These are phyloP conservation scores for Cryptococcus sp. DNA, from an alignment of 1,284 basidiomycete genomes.

Conservation along the genomic window DNA sequence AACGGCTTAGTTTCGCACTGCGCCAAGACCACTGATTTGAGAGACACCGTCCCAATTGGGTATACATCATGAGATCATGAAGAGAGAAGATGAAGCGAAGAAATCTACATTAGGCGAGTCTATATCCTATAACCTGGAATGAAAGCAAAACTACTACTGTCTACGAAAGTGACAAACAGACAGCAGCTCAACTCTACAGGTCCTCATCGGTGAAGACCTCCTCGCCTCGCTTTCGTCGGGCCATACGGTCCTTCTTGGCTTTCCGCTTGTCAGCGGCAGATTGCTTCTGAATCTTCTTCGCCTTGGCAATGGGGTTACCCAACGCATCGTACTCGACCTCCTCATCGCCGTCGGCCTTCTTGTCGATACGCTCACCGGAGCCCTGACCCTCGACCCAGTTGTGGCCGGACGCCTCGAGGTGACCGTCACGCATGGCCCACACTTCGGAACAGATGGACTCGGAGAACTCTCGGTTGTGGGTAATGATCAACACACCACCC, in stretches of 20 bases:
- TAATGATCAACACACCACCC: slow-evolving; percentile 95
- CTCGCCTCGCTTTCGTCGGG: slow-evolving; percentile 61
- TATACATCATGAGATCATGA: slow-evolving; percentile 1
- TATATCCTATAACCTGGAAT: too few relatives aligned
- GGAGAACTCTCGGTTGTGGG: slow-evolving; percentile 97
- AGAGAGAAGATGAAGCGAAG: background rate
- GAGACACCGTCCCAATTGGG: background rate
- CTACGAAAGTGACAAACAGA: background rate
- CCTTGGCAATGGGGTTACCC: slow-evolving; percentile 87
- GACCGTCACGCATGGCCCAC: slow-evolving; percentile 93
- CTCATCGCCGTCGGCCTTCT: slow-evolving; percentile 83
- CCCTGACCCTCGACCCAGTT: slow-evolving; percentile 99
- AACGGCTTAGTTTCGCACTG: too few relatives aligned
- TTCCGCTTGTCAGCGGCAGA: slow-evolving; percentile 79
- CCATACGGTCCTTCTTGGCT: slow-evolving; percentile 92
- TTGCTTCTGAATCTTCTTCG: slow-evolving; percentile 80
- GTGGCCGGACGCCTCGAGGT: slow-evolving; percentile 90
- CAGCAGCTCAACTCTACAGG: slow-evolving; percentile 22
- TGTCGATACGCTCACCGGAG: slow-evolving; percentile 82
- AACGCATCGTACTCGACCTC: slow-evolving; percentile 89
- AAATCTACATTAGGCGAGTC: background rate
- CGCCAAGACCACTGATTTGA: background rate
- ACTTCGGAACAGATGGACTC: slow-evolving; percentile 82
- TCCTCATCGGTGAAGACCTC: slow-evolving; percentile 53
- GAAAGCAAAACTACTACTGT: background rate